Percentiles rank a stretch among this genome's conserved stretches.
Conservation (phyloP, 1,284 basidiomycete species). For the Psilocybe mexicana region DNA sequence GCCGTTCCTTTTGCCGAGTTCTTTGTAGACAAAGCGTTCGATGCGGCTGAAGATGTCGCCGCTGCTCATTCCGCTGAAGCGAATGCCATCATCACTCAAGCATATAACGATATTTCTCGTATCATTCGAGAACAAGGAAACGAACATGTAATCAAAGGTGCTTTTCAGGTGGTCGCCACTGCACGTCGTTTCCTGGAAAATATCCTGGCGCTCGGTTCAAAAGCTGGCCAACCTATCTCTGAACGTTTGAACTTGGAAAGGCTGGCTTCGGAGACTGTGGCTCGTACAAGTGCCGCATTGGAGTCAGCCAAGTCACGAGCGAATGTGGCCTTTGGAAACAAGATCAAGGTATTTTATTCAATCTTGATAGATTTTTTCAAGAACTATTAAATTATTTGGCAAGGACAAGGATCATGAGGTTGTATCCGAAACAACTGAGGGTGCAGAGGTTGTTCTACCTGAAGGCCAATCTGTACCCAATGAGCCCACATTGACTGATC, state of each 20-base stretch:
- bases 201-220: constrained; percentile 12
- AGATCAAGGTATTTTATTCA: too few species aligned
- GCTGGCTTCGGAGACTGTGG: constrained; percentile 5
- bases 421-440: too few species aligned
- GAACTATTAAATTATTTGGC: too few species aligned
- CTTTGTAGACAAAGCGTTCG: constrained; percentile 29
- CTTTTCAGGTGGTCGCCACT: constrained; percentile 15
- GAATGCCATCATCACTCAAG: constrained; percentile 18
- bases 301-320: neutral
- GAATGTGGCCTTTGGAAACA: neutral
- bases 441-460: too few species aligned
- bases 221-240: constrained; percentile 14
- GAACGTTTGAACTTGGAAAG: constrained; percentile 16
- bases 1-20: constrained; percentile 24
- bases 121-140: constrained; percentile 19
- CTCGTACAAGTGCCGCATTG: constrained; percentile 2
- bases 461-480: too few species aligned
- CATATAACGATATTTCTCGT: constrained; percentile 19
- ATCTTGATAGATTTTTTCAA: too few species aligned
- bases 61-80: constrained; percentile 28
- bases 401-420: too few species aligned
- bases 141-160: constrained; percentile 12
- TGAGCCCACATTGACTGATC: too few species aligned
- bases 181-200: constrained; percentile 15
- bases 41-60: constrained; percentile 23